Evolutionary conservation across 768 basidiomycete species (phyloP).

Genomic region (Mycena galopus): DNA sequence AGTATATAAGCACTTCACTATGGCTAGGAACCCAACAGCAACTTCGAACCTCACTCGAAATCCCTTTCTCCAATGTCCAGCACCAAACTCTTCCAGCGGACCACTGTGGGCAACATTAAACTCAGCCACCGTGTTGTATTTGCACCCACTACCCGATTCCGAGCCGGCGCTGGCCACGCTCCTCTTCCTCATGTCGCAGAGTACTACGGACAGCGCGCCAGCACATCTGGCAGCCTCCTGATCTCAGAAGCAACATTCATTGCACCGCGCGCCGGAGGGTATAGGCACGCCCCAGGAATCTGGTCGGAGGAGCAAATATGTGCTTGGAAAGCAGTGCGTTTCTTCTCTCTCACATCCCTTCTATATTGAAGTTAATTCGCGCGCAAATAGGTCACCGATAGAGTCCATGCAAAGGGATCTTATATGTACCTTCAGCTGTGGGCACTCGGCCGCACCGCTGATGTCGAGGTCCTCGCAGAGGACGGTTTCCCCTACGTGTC

Average conservation of each 20-base stretch:
- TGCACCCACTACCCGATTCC: too few species aligned
- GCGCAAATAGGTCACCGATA: slow-evolving; percentile 24
- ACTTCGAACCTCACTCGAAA: too few species aligned
- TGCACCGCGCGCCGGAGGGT: slow-evolving; percentile 47
- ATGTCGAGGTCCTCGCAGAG: too few species aligned
- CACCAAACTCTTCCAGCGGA: background rate
- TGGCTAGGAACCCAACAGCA: too few species aligned
- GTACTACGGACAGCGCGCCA: too few species aligned
- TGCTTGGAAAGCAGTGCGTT: slow-evolving; percentile 57
- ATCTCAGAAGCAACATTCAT: slow-evolving; percentile 57
- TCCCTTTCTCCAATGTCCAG: background rate
- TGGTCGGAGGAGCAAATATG: slow-evolving; percentile 58
- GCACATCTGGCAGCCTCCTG: slow-evolving; percentile 48
- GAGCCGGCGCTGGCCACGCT: background rate
- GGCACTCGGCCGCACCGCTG: slow-evolving; percentile 59
- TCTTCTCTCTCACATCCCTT: background rate
- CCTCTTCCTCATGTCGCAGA: too few species aligned
- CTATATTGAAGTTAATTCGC: background rate
- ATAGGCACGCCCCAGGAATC: slow-evolving; percentile 54
- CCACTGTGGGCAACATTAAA: too few species aligned
- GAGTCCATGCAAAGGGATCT: slow-evolving; percentile 40
- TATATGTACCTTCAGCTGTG: slow-evolving; percentile 63
- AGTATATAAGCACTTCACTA: background rate
- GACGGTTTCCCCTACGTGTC: slow-evolving; percentile 47
- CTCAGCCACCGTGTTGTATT: too few species aligned